Conservation (phyloP, 257 asterid genomes). For the Solanum chilense region DNA sequence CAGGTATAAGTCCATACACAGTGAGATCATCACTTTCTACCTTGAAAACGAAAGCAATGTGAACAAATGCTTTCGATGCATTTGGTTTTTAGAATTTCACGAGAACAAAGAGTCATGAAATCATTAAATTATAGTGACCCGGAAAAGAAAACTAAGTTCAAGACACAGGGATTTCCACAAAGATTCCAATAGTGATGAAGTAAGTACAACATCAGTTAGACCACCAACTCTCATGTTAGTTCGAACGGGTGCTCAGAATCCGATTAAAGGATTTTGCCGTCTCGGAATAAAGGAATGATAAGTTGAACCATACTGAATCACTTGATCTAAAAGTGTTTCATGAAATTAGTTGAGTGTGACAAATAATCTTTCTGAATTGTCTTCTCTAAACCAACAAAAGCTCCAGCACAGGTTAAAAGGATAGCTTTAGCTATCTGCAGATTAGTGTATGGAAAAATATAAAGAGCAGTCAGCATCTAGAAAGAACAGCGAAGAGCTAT, state of each 20-base stretch:
- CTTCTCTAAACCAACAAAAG: slow-evolving; percentile 77
- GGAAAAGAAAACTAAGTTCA: not conserved
- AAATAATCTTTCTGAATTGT: slow-evolving; percentile 69
- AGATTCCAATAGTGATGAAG: slow-evolving; percentile 35
- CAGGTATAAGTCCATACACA: not conserved
- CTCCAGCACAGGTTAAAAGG: slow-evolving; percentile 45
- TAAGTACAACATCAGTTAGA: not conserved
- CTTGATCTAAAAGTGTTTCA: not conserved
- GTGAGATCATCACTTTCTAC: not conserved
- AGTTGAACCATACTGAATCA: not conserved
- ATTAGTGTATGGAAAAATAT: no score
- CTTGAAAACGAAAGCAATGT: not conserved
- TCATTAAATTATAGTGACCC: not conserved
- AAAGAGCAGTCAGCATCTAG: no score
- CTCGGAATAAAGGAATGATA: slow-evolving; percentile 7
- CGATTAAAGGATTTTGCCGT: slow-evolving; percentile 84
- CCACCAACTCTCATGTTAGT: slow-evolving; percentile 54
- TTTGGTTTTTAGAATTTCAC: not conserved
- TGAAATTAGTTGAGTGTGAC: not conserved
- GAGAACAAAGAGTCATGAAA: not conserved
- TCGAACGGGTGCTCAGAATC: slow-evolving; percentile 85
- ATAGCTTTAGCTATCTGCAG: no score
- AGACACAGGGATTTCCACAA: not conserved
- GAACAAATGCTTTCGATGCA: not conserved
- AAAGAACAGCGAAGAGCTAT: no score